phyloP scores from a whole-genome alignment of 179 eudicot species.

The Spergularia azorica region DNA sequence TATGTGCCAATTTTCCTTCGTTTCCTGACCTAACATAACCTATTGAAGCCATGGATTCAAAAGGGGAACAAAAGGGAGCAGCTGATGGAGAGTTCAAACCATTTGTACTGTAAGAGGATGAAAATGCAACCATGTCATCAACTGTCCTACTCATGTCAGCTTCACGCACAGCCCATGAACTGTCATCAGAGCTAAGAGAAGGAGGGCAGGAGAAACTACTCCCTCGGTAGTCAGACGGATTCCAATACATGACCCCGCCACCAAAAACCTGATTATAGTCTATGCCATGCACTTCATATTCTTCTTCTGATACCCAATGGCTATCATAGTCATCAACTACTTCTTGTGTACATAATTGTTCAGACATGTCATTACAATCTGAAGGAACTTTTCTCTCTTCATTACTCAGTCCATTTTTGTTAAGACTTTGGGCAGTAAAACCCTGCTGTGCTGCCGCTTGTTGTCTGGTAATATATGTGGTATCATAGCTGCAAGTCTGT shows the following conservation, averaged over 20 bases:
- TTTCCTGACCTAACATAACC: slow-evolving; percentile 77
- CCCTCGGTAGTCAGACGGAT: slow-evolving; percentile 84
- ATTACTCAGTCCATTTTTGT: slow-evolving; percentile 36
- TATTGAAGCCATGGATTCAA: slow-evolving; percentile 74
- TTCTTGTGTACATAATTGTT: slow-evolving; percentile 47
- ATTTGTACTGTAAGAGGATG: slow-evolving; percentile 87
- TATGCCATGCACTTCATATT: slow-evolving; percentile 76
- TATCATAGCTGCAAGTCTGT: slow-evolving; percentile 67
- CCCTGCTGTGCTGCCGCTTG: slow-evolving; percentile 60
- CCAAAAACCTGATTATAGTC: slow-evolving; percentile 95
- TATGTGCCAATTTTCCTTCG: slow-evolving; percentile 72
- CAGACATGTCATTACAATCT: slow-evolving; percentile 64
- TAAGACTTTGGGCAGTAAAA: slow-evolving; percentile 49
- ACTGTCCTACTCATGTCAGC: slow-evolving; percentile 91
- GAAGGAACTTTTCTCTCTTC: slow-evolving; percentile 67
- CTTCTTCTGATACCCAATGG: slow-evolving; percentile 95
- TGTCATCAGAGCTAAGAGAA: slow-evolving; percentile 96
- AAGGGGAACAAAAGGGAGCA: slow-evolving; percentile 89
- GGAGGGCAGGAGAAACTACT: slow-evolving; percentile 91
- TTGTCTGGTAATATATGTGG: slow-evolving; percentile 61
- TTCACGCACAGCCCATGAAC: slow-evolving; percentile 97
- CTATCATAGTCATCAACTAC: slow-evolving; percentile 70
- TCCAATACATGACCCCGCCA: slow-evolving; percentile 96
- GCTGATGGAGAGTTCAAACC: slow-evolving; percentile 92
- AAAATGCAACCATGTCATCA: slow-evolving; percentile 98